Conservation (phyloP, 2,329 filamentous ascomycete genomes). For the Achaetomium macrosporum region DNA sequence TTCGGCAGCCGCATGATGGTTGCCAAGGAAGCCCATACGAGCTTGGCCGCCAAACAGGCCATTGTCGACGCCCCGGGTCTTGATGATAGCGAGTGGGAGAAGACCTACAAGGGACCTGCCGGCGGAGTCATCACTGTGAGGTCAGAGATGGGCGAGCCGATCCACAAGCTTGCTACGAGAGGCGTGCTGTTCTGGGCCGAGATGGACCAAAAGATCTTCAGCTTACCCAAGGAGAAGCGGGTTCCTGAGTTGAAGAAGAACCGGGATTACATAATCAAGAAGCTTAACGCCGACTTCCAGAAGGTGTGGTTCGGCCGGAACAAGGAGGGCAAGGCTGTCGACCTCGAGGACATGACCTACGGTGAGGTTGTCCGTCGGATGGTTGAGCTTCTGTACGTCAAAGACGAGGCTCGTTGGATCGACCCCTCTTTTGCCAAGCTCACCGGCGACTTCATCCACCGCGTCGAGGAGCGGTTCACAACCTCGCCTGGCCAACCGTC, state of each 20-base stretch:
- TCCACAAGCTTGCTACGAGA: slow-evolving; percentile 95
- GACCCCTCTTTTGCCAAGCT: slow-evolving; percentile 76
- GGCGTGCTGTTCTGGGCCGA: slow-evolving; percentile 97
- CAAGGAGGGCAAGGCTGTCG: slow-evolving; percentile 70
- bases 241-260: slow-evolving; percentile 82
- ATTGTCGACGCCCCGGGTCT: slow-evolving; percentile 82
- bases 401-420: slow-evolving; percentile 87
- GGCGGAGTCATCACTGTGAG: slow-evolving; percentile 94
- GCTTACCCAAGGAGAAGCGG: slow-evolving; percentile 89
- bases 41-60: slow-evolving; percentile 79
- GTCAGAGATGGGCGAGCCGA: slow-evolving; percentile 99
- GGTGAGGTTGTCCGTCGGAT: slow-evolving; percentile 79
- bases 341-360: slow-evolving; percentile 95
- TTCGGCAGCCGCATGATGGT: slow-evolving; percentile 95
- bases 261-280: slow-evolving; percentile 87
- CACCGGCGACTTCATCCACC: slow-evolving; percentile 92
- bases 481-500: slow-evolving; percentile 65
- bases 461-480: slow-evolving; percentile 94
- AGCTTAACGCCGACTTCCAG: slow-evolving; percentile 92
- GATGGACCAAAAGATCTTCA: slow-evolving; percentile 98
- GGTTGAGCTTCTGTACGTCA: slow-evolving; percentile 86
- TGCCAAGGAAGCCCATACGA: slow-evolving; percentile 85
- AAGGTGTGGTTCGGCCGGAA: slow-evolving; percentile 96
- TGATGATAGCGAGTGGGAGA: slow-evolving; percentile 79
- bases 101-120: slow-evolving; percentile 84